Conservation (phyloP, 768 basidiomycete species). For the Calocera cornea region DNA sequence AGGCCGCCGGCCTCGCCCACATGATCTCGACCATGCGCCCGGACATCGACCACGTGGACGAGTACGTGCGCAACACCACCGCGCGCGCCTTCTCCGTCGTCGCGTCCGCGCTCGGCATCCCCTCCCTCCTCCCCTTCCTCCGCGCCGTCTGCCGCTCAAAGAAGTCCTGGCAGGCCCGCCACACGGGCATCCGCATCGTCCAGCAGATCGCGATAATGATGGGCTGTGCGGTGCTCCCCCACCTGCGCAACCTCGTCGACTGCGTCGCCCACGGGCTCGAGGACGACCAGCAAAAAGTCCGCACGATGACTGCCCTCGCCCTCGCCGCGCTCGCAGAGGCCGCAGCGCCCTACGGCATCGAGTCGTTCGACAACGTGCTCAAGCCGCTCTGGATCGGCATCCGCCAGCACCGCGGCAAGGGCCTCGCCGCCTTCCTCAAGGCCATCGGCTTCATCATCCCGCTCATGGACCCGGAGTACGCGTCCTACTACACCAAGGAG, state of each 20-base stretch:
- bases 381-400: slow-evolving; percentile 92
- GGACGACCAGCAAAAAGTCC: slow-evolving; percentile 91
- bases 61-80: slow-evolving; percentile 98
- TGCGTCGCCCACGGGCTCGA: slow-evolving; percentile 87
- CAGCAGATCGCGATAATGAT: slow-evolving; percentile 99
- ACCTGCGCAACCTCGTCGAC: slow-evolving; percentile 89
- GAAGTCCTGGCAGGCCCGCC: slow-evolving; percentile 99
- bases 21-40: slow-evolving; percentile 99
- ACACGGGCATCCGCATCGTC: slow-evolving; percentile 98
- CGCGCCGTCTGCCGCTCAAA: slow-evolving; percentile 97
- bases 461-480: slow-evolving; percentile 99
- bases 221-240: slow-evolving; percentile 96
- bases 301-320: slow-evolving; percentile 88
- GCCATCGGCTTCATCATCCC: slow-evolving; percentile 99
- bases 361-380: slow-evolving; percentile 95
- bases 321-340: slow-evolving; percentile 93
- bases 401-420: slow-evolving; percentile 87
- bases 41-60: slow-evolving; percentile 98
- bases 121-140: slow-evolving; percentile 91
- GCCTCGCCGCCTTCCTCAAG: slow-evolving; percentile 87
- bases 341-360: slow-evolving; percentile 96
- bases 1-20: slow-evolving; percentile 96
- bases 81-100: slow-evolving; percentile 98
- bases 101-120: slow-evolving; percentile 95
- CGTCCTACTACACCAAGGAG: slow-evolving; percentile 97